A percentile compares a stretch with the other conserved stretches of the same genome.
phyloP scores from a whole-genome alignment of 441 rosid genomes.

The Manihot esculenta region DNA sequence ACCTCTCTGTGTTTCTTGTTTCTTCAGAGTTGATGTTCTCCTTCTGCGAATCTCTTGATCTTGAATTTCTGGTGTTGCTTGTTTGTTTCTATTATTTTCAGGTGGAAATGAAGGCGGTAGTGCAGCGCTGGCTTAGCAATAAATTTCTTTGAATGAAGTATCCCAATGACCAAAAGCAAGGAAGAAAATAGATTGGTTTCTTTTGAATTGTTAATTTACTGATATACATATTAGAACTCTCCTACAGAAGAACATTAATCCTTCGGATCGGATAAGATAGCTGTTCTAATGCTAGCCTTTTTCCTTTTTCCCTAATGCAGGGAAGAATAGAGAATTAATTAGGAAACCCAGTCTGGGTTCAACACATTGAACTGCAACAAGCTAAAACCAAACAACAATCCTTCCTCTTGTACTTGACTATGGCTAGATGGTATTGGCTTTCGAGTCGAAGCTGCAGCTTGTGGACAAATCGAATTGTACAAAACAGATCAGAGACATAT shows the following conservation, averaged over 20 bases:
- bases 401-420: not conserved
- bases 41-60: too few species aligned
- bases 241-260: not conserved
- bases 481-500: slow-evolving; percentile 17
- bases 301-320: not conserved
- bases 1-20: too few species aligned
- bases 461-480: slow-evolving; percentile 15
- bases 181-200: not conserved
- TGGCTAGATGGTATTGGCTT: slow-evolving; percentile 16
- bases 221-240: slow-evolving; percentile 4
- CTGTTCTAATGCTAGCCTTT: not conserved
- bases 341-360: slow-evolving; percentile 23
- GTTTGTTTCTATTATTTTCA: too few species aligned
- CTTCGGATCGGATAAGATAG: not conserved
- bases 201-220: not conserved
- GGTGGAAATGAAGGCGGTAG: too few species aligned
- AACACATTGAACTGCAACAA: slow-evolving; percentile 1
- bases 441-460: slow-evolving; percentile 21
- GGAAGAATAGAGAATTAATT: slow-evolving; percentile 7
- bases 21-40: too few species aligned
- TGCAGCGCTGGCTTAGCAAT: too few species aligned
- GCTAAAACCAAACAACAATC: slow-evolving; percentile 4
- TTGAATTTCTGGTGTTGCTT: too few species aligned
- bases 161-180: not conserved
- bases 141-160: too few species aligned